Evolutionary conservation across 345 rosid genomes (phyloP).

Genomic region (Arabidopsis arenosa): DNA sequence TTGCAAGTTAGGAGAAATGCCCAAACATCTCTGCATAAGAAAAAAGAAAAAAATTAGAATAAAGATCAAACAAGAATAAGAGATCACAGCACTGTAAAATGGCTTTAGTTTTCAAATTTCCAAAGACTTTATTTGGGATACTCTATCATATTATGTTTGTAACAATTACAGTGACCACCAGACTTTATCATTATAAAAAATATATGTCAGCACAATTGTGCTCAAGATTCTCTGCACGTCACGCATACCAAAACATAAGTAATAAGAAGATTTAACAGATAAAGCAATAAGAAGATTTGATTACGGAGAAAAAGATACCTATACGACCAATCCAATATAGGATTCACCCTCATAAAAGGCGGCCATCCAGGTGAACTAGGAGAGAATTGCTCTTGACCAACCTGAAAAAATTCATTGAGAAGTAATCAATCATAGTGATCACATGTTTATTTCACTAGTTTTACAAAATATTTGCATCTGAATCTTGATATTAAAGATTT

Average conservation of each 20-base stretch:
- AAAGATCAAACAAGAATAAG: neutral
- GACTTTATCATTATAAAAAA: neutral
- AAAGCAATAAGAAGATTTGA: constrained; percentile 26
- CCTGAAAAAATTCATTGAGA: constrained; percentile 49
- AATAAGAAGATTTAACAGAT: neutral
- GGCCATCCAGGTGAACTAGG: constrained; percentile 99
- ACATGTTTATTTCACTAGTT: neutral
- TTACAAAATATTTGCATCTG: constrained; percentile 4
- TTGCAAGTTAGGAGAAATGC: constrained; percentile 91
- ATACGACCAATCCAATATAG: constrained; percentile 99
- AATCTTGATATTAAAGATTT: constrained; percentile 19
- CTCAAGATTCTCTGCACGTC: neutral
- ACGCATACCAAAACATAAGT: constrained; percentile 10
- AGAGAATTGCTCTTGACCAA: constrained; percentile 97
- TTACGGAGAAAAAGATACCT: constrained; percentile 55
- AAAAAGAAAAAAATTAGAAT: constrained; percentile 3
- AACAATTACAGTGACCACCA: constrained; percentile 10
- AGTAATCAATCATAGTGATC: constrained; percentile 12
- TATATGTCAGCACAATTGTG: neutral
- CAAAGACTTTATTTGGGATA: neutral
- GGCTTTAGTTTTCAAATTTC: constrained; percentile 9
- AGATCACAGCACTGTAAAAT: neutral
- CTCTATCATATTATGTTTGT: constrained; percentile 5
- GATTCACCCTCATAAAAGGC: constrained; percentile 98
- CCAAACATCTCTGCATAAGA: constrained; percentile 90